phyloP scores from a whole-genome alignment of 2,329 filamentous ascomycete species.

The Fusarium devonianum region DNA sequence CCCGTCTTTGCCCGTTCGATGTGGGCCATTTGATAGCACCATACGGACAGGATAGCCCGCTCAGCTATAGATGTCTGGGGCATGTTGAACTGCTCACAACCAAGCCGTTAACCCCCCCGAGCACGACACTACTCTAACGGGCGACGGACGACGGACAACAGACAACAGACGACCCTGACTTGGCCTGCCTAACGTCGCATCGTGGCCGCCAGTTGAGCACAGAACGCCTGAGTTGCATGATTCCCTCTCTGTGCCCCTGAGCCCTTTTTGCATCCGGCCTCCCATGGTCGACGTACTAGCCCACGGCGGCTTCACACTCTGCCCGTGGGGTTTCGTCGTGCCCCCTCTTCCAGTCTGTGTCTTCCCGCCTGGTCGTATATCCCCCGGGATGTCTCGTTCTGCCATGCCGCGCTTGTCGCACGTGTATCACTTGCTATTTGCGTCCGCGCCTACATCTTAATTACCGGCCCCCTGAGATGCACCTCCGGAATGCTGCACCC shows the following conservation, averaged over 20 bases:
- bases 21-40: constrained; percentile 2
- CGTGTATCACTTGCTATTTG: constrained; percentile 24
- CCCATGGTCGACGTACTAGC: constrained; percentile 5
- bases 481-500: constrained; percentile 13
- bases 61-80: constrained; percentile 11
- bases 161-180: neutral
- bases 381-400: constrained; percentile 10
- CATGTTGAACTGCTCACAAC: constrained; percentile 2
- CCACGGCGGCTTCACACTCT: constrained; percentile 12
- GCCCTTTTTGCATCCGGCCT: neutral
- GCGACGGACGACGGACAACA: neutral
- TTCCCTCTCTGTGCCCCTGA: neutral
- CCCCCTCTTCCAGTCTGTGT: constrained; percentile 6
- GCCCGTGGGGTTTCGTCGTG: constrained; percentile 5
- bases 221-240: constrained; percentile 9
- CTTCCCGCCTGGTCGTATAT: constrained; percentile 16
- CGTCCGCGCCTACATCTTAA: neutral
- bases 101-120: neutral
- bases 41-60: constrained; percentile 8
- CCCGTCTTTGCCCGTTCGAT: constrained; percentile 11
- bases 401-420: constrained; percentile 14
- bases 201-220: neutral
- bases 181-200: constrained; percentile 2
- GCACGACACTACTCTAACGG: constrained; percentile 1
- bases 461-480: neutral